A percentile compares a stretch with the other conserved stretches of the same genome.
Evolutionary conservation across 139 green algal species (phyloP).

Genomic region (Chlamydomonas schloesseri): DNA sequence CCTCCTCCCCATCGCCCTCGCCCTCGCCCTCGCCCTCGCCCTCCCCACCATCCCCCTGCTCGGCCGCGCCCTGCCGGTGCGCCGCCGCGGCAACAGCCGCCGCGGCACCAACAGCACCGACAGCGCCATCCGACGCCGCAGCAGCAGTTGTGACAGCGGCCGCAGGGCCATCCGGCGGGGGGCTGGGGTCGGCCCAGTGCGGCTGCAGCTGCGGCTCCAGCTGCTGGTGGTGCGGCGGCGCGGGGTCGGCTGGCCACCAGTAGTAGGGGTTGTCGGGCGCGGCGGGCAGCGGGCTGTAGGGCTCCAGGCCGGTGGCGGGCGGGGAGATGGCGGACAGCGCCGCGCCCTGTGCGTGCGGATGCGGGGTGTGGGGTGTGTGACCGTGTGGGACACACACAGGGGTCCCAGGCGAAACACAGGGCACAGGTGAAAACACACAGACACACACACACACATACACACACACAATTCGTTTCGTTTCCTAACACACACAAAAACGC

Average conservation of each 20-base stretch:
- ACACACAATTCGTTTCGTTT: too few relatives aligned
- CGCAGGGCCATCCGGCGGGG: too few relatives aligned
- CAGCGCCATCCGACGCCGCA: too few relatives aligned
- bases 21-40: background rate
- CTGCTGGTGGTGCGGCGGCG: background rate
- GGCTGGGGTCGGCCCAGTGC: too few relatives aligned
- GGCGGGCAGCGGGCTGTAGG: background rate
- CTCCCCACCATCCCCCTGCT: background rate
- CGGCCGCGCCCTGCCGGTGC: background rate
- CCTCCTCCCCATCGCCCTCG: background rate
- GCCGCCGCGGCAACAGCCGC: too few relatives aligned
- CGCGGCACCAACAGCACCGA: too few relatives aligned
- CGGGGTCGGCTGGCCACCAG: slow-evolving; percentile 9
- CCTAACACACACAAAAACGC: too few relatives aligned
- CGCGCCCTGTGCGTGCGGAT: background rate
- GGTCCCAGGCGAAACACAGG: too few relatives aligned
- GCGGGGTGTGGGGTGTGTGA: background rate
- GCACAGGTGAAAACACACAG: too few relatives aligned
- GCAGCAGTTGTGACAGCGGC: background rate
- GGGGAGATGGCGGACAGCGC: slow-evolving; percentile 11
- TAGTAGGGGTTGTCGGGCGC: slow-evolving; percentile 32
- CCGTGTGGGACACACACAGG: too few relatives aligned
- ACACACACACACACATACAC: too few relatives aligned
- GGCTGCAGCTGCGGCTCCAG: background rate
- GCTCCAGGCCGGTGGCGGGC: slow-evolving; percentile 20